These are phyloP conservation scores for Elaeis guineensis DNA, from an alignment of 176 grass and related monocot species.

Conservation along the genomic window DNA sequence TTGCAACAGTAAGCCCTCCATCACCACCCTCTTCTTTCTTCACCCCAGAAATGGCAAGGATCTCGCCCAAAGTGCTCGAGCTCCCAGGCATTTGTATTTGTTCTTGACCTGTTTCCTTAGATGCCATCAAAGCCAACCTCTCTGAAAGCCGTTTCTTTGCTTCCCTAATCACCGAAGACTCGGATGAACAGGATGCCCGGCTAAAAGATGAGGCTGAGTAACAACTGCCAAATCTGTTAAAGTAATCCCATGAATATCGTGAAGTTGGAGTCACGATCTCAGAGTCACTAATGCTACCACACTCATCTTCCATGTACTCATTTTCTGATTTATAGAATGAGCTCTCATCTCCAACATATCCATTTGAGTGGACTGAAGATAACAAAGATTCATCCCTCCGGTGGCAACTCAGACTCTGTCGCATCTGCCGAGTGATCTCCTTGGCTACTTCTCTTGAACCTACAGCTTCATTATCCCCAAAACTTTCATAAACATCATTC, in stretches of 20 bases:
- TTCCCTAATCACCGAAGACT: conserved; percentile 77
- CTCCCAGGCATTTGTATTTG: conserved; percentile 44
- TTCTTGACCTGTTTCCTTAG: conserved; percentile 42
- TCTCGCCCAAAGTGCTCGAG: conserved; percentile 91
- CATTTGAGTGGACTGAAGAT: conserved; percentile 84
- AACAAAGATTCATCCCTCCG: conserved; percentile 73
- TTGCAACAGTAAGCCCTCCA: too few species aligned
- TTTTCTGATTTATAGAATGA: conserved; percentile 71
- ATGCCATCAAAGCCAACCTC: conserved; percentile 62
- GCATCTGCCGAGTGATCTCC: conserved; percentile 17
- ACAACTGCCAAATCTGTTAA: conserved; percentile 47
- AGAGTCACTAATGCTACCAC: conserved; percentile 46
- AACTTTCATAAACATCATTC: conserved; percentile 16
- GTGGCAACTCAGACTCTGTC: conserved; percentile 18
- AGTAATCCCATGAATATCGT: conserved; percentile 61
- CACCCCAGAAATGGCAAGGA: conserved; percentile 58
- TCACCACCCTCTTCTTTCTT: conserved; percentile 33
- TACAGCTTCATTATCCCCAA: conserved; percentile 15
- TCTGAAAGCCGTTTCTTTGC: conserved; percentile 84
- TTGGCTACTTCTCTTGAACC: conserved; percentile 11
- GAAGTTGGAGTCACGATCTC: conserved; percentile 54
- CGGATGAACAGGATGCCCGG: conserved; percentile 46
- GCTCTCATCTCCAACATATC: conserved; percentile 81
- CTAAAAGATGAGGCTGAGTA: conserved; percentile 51
- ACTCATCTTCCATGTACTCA: conserved; percentile 69